Conservation (phyloP, 2,329 filamentous ascomycete genomes). For the Laburnicola sp. region DNA sequence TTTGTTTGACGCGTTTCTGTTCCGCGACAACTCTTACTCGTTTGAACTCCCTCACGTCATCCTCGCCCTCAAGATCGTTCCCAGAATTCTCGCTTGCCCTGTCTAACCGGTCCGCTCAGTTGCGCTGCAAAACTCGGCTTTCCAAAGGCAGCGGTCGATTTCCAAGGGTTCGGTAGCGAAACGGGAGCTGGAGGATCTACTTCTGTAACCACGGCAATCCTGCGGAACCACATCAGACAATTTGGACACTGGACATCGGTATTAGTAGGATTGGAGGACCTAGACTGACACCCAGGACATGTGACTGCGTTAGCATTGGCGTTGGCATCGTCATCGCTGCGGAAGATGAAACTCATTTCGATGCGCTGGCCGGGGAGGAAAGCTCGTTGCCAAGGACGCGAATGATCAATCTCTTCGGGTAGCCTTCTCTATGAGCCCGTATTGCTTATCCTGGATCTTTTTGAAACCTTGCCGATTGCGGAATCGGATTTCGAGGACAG, state of each 20-base stretch:
- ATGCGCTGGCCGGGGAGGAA: slow-evolving; percentile 20
- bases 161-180: slow-evolving; percentile 7
- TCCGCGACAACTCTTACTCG: slow-evolving; percentile 1
- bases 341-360: slow-evolving; percentile 18
- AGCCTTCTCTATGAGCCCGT: slow-evolving; percentile 16
- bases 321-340: neutral
- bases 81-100: slow-evolving; percentile 6
- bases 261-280: neutral
- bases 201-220: slow-evolving; percentile 8
- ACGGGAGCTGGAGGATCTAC: slow-evolving; percentile 5
- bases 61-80: slow-evolving; percentile 12
- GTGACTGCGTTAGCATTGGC: neutral
- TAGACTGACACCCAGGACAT: slow-evolving; percentile 12
- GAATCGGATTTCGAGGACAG: slow-evolving; percentile 20
- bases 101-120: slow-evolving; percentile 4
- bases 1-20: neutral
- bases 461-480: slow-evolving; percentile 10
- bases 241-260: slow-evolving; percentile 8
- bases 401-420: slow-evolving; percentile 12
- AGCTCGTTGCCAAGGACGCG: slow-evolving; percentile 2
- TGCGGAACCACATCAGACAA: slow-evolving; percentile 14
- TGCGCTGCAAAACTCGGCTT: slow-evolving; percentile 2
- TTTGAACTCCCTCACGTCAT: slow-evolving; percentile 10
- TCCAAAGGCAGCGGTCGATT: slow-evolving; percentile 5
- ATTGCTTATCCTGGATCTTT: slow-evolving; percentile 16